A percentile compares a stretch with the other conserved stretches of the same genome.
Conservation (phyloP, 2,329 filamentous ascomycete species). For the Neocucurbitaria cava region DNA sequence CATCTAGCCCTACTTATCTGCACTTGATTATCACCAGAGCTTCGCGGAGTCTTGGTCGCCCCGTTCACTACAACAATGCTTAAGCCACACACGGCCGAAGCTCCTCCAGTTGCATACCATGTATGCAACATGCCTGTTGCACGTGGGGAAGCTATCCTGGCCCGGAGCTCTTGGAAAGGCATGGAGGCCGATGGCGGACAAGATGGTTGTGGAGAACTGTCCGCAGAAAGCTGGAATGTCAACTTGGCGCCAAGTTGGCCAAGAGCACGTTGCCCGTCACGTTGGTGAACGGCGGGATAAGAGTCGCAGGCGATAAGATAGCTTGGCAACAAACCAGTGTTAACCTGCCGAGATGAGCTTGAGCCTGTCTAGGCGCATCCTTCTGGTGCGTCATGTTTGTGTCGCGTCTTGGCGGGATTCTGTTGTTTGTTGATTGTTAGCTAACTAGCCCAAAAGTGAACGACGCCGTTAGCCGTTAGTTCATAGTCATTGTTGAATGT, state of each 20-base stretch:
- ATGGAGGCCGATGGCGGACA: conserved; percentile 11
- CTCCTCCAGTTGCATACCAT: conserved; percentile 19
- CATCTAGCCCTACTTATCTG: conserved; percentile 33
- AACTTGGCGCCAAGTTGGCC: conserved; percentile 24
- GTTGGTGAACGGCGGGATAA: conserved; percentile 19
- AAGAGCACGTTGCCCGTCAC: conserved; percentile 22
- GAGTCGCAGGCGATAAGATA: conserved; percentile 14
- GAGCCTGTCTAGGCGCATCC: not conserved
- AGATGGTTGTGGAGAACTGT: conserved; percentile 12
- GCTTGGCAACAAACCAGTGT: conserved; percentile 5
- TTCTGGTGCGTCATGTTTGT: not conserved
- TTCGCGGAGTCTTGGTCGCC: conserved; percentile 11
- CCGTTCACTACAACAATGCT: conserved; percentile 6
- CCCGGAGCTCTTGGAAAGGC: conserved; percentile 12
- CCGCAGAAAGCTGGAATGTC: conserved; percentile 23
- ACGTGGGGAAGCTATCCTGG: conserved; percentile 33
- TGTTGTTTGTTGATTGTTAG: not conserved
- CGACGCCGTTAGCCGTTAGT: not conserved
- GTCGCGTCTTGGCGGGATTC: not conserved
- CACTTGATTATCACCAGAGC: conserved; percentile 3
- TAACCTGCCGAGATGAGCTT: conserved; percentile 11
- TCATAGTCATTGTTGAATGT: not conserved
- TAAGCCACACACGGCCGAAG: conserved; percentile 14
- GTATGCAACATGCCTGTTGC: conserved; percentile 26
- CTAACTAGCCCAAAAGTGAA: not conserved